Evolutionary conservation across 805 yeast genomes (phyloP).

Genomic region (Candida ficus): DNA sequence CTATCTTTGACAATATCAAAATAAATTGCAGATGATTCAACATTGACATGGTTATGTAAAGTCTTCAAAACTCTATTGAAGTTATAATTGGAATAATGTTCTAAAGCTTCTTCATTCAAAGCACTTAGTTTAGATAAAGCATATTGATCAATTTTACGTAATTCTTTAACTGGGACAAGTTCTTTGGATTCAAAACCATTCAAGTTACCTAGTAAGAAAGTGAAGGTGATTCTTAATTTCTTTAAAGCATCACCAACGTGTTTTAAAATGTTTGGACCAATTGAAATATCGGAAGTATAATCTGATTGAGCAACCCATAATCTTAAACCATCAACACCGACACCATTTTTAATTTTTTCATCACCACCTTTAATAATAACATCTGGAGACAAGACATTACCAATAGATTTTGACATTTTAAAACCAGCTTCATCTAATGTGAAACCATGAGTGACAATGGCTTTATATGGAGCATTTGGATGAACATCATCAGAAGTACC

Average conservation of each 20-base stretch:
- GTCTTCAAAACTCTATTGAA: conserved; percentile 68
- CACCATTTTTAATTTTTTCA: conserved; percentile 40
- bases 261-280: conserved; percentile 65
- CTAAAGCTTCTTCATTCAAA: conserved; percentile 37
- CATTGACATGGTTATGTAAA: conserved; percentile 66
- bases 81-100: conserved; percentile 50
- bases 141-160: conserved; percentile 53
- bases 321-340: conserved; percentile 90
- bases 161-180: conserved; percentile 33
- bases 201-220: conserved; percentile 77
- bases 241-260: conserved; percentile 78
- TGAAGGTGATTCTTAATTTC: conserved; percentile 77
- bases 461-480: conserved; percentile 58
- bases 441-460: conserved; percentile 89
- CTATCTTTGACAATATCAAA: conserved; percentile 85
- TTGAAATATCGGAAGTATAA: conserved; percentile 72
- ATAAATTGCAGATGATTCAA: conserved; percentile 73
- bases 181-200: conserved; percentile 32
- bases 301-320: conserved; percentile 88
- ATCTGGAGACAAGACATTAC: conserved; percentile 70
- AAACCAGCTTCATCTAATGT: conserved; percentile 78
- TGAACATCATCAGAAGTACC: conserved; percentile 31
- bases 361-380: conserved; percentile 61
- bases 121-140: conserved; percentile 49
- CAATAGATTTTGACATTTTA: conserved; percentile 92